phyloP scores from a whole-genome alignment of 495 filamentous ascomycete genomes.

The Xylona heveae region DNA sequence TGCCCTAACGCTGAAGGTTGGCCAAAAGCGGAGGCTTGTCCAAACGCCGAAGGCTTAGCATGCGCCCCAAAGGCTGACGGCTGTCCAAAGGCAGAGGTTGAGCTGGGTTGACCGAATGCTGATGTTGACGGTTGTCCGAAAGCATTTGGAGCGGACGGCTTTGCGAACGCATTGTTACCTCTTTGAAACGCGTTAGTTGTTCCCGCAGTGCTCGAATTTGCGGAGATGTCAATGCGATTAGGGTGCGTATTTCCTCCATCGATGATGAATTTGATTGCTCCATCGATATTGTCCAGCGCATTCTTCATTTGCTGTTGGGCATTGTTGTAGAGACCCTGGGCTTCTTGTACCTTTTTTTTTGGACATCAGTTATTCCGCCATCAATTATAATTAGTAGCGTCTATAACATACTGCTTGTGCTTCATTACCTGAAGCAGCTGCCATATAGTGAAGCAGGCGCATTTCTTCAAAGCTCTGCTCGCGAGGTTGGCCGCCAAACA shows the following conservation, averaged over 20 bases:
- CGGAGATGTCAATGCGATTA: conserved; percentile 56
- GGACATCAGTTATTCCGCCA: too few species aligned
- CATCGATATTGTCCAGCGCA: conserved; percentile 41
- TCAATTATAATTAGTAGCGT: neutral
- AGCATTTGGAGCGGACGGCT: conserved; percentile 6
- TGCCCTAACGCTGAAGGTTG: conserved; percentile 17
- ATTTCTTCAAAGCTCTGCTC: conserved; percentile 77
- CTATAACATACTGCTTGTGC: conserved; percentile 31
- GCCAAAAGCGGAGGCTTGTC: conserved; percentile 16
- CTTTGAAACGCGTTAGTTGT: neutral
- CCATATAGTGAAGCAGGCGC: conserved; percentile 42
- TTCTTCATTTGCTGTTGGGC: conserved; percentile 47
- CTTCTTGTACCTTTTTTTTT: conserved; percentile 41
- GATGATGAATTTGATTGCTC: conserved; percentile 49
- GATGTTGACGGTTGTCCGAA: conserved; percentile 21
- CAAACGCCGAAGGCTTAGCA: conserved; percentile 18
- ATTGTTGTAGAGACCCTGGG: conserved; percentile 30
- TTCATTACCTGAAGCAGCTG: conserved; percentile 32
- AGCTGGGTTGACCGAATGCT: conserved; percentile 6
- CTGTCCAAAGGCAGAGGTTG: conserved; percentile 11
- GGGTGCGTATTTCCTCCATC: conserved; percentile 52
- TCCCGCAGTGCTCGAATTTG: conserved; percentile 14
- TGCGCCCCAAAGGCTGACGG: conserved; percentile 6
- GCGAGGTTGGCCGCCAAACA: conserved; percentile 56
- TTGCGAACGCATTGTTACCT: too few species aligned